Base-by-base conservation (phyloP, 225 moss, liverwort and hornwort genomes). In the Pseudoscleropodium purum region DNA sequence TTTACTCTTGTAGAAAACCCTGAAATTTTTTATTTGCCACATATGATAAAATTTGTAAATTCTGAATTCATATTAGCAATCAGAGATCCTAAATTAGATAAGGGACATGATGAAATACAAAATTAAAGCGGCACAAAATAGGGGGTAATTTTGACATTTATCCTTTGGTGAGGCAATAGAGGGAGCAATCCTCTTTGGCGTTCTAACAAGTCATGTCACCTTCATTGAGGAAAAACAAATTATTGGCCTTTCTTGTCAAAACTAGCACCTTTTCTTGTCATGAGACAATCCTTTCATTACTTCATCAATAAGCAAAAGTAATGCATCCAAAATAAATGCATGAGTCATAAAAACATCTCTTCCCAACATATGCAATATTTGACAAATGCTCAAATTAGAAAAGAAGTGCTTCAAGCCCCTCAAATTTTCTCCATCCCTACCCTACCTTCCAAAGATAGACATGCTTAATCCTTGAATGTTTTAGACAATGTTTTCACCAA, bases 121-220 rank as follows among this genome's bases (percentile, higher is more conserved):
- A 47, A 47, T 47, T 47, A 47, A 47, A 8, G 47, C 9, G 47
- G 47, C 10, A 47, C 2, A 47, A 47, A 47, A 47, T 47, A 47
- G 47, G 47, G 47, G 47, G 47, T 10, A 47, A 47, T 47, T 47
- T 47, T 47, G 47, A 47, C 47, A 9, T 47, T 47, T 47, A 47
- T 10, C 47, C 47, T 47, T 47, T 47, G 9, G 47, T 10, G 47
- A 10, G 47, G 9, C 47, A 47, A 47, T 45, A 47, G 47, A 8
- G 47, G 47, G 8, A 10, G 9, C 47, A 47, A 47, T 7, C 9
- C 47, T 47, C 47, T 10, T 47, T 47, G 47, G 47, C 10, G 2
- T 10, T 51, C 13, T 52, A 75, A 33, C 0, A 49, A 0, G 31
- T 0, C 4, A 2, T 0, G 0, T 31, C 18, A 49, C 19, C 33